These are phyloP conservation scores for Ceratobasidium sp. DNA, from an alignment of 1,284 basidiomycete genomes.

Conservation along the genomic window DNA sequence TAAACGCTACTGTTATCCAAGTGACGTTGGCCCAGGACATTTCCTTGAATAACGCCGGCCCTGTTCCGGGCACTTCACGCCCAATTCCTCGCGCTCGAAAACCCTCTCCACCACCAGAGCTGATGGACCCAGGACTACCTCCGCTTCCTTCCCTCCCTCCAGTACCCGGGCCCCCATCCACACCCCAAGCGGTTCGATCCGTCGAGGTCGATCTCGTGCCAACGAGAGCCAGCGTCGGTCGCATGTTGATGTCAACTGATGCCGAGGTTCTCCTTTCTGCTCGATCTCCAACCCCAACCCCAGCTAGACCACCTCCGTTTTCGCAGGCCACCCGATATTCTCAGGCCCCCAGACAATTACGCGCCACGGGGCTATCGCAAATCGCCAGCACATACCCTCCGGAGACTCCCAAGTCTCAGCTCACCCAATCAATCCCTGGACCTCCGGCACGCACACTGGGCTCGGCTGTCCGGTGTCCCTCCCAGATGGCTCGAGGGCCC, in stretches of 20 bases:
- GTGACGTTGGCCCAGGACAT: constrained; percentile 9
- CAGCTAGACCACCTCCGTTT: not conserved
- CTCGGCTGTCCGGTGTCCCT: not conserved
- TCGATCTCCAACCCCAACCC: constrained; percentile 27
- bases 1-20: not conserved
- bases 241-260: not conserved
- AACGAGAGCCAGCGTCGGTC: constrained; percentile 5
- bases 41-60: not conserved
- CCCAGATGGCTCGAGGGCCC: not conserved
- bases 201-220: not conserved
- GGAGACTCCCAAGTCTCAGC: constrained; percentile 5
- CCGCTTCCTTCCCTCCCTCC: not conserved
- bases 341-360: not conserved
- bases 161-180: not conserved
- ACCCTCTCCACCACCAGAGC: not conserved
- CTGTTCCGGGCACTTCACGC: not conserved
- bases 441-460: not conserved
- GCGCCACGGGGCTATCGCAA: not conserved
- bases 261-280: not conserved
- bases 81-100: not conserved
- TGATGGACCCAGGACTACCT: not conserved
- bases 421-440: not conserved
- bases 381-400: not conserved
- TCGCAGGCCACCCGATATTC: constrained; percentile 1
- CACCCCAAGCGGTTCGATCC: not conserved